A percentile compares a stretch with the other conserved stretches of the same genome.
Conservation (phyloP, 148 eudicot species). For the Persicaria maculosa region DNA sequence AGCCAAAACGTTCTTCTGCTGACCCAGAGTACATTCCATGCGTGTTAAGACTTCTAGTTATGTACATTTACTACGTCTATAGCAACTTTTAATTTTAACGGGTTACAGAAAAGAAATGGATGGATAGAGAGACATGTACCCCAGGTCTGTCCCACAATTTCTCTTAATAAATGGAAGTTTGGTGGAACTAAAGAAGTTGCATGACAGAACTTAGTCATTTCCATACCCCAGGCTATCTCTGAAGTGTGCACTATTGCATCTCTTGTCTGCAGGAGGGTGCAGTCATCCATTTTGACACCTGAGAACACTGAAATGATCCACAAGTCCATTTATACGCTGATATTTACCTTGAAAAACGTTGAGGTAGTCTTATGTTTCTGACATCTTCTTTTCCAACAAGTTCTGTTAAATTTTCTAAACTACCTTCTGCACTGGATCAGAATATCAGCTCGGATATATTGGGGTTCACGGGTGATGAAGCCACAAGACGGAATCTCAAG, state of each 20-base stretch:
- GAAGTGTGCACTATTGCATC: background rate
- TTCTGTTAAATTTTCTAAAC: background rate
- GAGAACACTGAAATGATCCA: slow-evolving; percentile 85
- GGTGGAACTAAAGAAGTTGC: background rate
- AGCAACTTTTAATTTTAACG: too few relatives aligned
- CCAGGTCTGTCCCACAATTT: background rate
- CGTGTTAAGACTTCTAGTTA: background rate
- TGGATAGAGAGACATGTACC: background rate
- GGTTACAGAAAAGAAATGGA: background rate
- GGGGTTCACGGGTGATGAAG: slow-evolving; percentile 91
- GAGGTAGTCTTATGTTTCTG: slow-evolving; percentile 36
- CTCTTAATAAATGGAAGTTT: background rate
- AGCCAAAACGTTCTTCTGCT: background rate
- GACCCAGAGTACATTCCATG: background rate
- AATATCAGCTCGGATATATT: slow-evolving; percentile 74
- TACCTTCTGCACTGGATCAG: slow-evolving; percentile 30
- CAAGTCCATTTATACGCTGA: slow-evolving; percentile 76
- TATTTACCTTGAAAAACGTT: slow-evolving; percentile 81
- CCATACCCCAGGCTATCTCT: background rate
- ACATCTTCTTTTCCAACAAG: background rate
- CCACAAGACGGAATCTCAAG: slow-evolving; percentile 72
- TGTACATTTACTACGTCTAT: background rate
- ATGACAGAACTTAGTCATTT: background rate
- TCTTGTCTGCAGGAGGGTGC: slow-evolving; percentile 49
- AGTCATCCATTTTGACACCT: slow-evolving; percentile 76